A percentile compares a stretch with the other conserved stretches of the same genome.
phyloP scores from a whole-genome alignment of 2,329 filamentous ascomycete genomes.

The Scopulariopsis brevicaulis region DNA sequence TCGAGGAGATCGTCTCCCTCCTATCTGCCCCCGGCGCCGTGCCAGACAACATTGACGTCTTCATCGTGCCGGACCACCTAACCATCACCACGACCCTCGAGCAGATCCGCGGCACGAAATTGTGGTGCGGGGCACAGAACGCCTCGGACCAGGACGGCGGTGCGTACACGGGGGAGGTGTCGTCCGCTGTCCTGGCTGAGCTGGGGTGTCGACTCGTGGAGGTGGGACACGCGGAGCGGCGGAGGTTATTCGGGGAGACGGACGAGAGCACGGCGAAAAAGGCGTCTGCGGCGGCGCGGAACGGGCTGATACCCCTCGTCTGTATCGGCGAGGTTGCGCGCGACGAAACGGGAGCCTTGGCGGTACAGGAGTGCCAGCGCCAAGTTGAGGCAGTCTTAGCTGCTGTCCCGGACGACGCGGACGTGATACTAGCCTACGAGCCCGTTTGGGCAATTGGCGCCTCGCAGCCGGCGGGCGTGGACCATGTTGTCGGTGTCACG shows the following conservation, averaged over 20 bases:
- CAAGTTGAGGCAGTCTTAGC: constrained; percentile 56
- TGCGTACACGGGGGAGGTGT: constrained; percentile 69
- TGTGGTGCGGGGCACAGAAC: constrained; percentile 64
- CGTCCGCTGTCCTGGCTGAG: constrained; percentile 53
- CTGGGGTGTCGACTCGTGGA: constrained; percentile 65
- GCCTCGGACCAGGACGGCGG: constrained; percentile 58
- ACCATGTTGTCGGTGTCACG: constrained; percentile 63
- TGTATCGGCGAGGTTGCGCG: constrained; percentile 64
- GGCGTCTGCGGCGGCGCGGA: constrained; percentile 53
- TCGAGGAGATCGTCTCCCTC: constrained; percentile 33
- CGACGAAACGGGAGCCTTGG: constrained; percentile 35
- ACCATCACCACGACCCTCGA: constrained; percentile 44
- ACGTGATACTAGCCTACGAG: constrained; percentile 74
- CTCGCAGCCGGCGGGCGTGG: constrained; percentile 55
- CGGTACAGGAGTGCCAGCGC: constrained; percentile 52
- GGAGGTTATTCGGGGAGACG: constrained; percentile 63
- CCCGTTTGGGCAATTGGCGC: constrained; percentile 85
- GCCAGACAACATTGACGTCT: constrained; percentile 51
- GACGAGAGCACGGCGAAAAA: constrained; percentile 57
- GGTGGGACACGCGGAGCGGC: constrained; percentile 70
- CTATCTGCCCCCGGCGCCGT: constrained; percentile 27
- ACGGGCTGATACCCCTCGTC: constrained; percentile 65
- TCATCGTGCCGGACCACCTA: constrained; percentile 69
- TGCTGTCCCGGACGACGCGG: constrained; percentile 47
- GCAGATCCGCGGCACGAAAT: constrained; percentile 31